A percentile compares a stretch with the other conserved stretches of the same genome.
Conservation (phyloP, 2,329 filamentous ascomycete species). For the Monosporascus sp. region DNA sequence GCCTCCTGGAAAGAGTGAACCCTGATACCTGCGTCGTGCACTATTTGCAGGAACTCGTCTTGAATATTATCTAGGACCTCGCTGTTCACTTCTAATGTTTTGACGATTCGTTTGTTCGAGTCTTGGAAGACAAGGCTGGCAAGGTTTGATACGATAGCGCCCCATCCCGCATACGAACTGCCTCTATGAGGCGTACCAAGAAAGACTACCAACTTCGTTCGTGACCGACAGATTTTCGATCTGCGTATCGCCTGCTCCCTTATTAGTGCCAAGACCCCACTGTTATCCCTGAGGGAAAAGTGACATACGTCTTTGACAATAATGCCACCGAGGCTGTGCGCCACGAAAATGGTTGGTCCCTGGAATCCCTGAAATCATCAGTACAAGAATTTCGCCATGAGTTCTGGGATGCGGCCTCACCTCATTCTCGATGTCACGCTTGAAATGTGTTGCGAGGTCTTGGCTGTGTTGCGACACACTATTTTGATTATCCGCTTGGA, state of each 20-base stretch:
- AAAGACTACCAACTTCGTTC: slow-evolving; percentile 32
- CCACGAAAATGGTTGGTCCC: slow-evolving; percentile 30
- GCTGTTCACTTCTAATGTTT: slow-evolving; percentile 26
- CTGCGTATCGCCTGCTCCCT: slow-evolving; percentile 24
- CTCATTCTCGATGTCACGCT: slow-evolving; percentile 27
- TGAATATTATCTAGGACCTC: slow-evolving; percentile 34
- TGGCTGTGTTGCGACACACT: slow-evolving; percentile 31
- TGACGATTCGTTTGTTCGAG: slow-evolving; percentile 28
- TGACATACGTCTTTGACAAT: slow-evolving; percentile 30
- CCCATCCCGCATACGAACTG: slow-evolving; percentile 27
- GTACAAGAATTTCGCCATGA: not conserved
- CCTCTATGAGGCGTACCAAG: slow-evolving; percentile 36
- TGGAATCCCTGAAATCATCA: slow-evolving; percentile 1
- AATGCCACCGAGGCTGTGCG: slow-evolving; percentile 34
- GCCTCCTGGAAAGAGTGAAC: slow-evolving; percentile 37
- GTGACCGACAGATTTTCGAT: slow-evolving; percentile 18
- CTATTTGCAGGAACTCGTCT: slow-evolving; percentile 26
- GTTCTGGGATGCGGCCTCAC: slow-evolving; percentile 10
- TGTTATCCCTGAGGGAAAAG: not conserved
- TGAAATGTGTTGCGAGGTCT: slow-evolving; percentile 23
- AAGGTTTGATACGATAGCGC: slow-evolving; percentile 27
- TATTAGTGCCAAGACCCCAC: not conserved
- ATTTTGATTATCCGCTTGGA: slow-evolving; percentile 32
- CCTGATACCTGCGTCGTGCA: slow-evolving; percentile 18
- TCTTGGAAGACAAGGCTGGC: slow-evolving; percentile 28